phyloP scores from a whole-genome alignment of 148 eudicot species.

The Rhododendron henanense region DNA sequence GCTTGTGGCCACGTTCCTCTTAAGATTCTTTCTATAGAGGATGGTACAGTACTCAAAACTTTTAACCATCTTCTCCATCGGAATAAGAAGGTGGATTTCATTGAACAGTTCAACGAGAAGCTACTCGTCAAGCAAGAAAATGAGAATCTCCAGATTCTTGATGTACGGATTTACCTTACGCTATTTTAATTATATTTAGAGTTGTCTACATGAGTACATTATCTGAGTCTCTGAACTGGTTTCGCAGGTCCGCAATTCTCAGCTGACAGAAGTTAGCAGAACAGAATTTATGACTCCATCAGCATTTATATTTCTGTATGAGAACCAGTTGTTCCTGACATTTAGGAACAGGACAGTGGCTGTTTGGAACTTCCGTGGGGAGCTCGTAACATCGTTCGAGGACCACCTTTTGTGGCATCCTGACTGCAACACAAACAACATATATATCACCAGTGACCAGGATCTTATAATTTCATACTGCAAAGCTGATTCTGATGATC shows the following conservation, averaged over 20 bases:
- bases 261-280: slow-evolving; percentile 87
- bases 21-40: slow-evolving; percentile 94
- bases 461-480: slow-evolving; percentile 97
- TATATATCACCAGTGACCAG: slow-evolving; percentile 93
- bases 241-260: slow-evolving; percentile 75
- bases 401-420: slow-evolving; percentile 99
- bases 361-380: slow-evolving; percentile 97
- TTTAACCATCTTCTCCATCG: slow-evolving; percentile 89
- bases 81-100: slow-evolving; percentile 93
- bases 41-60: slow-evolving; percentile 93
- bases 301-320: slow-evolving; percentile 91
- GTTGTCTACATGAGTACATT: neutral
- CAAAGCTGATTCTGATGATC: slow-evolving; percentile 86
- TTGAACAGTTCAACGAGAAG: slow-evolving; percentile 96
- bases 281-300: slow-evolving; percentile 97
- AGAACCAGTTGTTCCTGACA: slow-evolving; percentile 89
- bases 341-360: slow-evolving; percentile 91
- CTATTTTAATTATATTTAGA: neutral
- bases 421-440: slow-evolving; percentile 98
- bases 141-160: slow-evolving; percentile 93
- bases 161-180: slow-evolving; percentile 43
- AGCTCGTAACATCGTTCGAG: slow-evolving; percentile 95
- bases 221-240: slow-evolving; percentile 12
- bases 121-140: slow-evolving; percentile 98
- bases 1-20: slow-evolving; percentile 74